Evolutionary conservation across 2,329 filamentous ascomycete genomes (phyloP).

Genomic region (Didymella pinodella): DNA sequence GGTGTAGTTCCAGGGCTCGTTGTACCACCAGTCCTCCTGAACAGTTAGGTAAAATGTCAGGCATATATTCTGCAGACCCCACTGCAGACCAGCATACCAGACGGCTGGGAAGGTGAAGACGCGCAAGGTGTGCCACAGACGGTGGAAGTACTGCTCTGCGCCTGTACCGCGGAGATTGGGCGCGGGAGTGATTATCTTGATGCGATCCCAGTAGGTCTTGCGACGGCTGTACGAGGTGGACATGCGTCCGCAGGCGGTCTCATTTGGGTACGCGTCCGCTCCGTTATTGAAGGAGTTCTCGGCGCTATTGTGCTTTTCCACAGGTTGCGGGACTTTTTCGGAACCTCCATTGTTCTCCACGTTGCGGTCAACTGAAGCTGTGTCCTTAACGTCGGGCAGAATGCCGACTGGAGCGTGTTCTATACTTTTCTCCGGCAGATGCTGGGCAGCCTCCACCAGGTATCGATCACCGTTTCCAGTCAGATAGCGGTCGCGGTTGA

Average conservation of each 20-base stretch:
- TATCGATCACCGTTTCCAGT: slow-evolving; percentile 14
- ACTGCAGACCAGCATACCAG: slow-evolving; percentile 65
- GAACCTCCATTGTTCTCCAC: not conserved
- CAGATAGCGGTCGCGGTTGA: slow-evolving; percentile 27
- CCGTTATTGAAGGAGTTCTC: slow-evolving; percentile 12
- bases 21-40: slow-evolving; percentile 65
- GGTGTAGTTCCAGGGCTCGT: slow-evolving; percentile 63
- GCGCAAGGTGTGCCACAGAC: slow-evolving; percentile 64
- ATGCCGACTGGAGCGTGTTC: slow-evolving; percentile 12
- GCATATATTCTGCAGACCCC: slow-evolving; percentile 68
- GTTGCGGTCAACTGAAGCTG: slow-evolving; percentile 1
- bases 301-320: slow-evolving; percentile 15
- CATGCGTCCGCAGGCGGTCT: slow-evolving; percentile 27
- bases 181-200: slow-evolving; percentile 64
- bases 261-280: slow-evolving; percentile 7
- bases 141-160: slow-evolving; percentile 62
- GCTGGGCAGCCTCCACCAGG: slow-evolving; percentile 19
- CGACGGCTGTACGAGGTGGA: slow-evolving; percentile 23
- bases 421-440: slow-evolving; percentile 14
- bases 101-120: slow-evolving; percentile 66
- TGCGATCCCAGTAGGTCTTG: slow-evolving; percentile 64
- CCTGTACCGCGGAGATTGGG: slow-evolving; percentile 63
- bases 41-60: slow-evolving; percentile 67
- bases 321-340: slow-evolving; percentile 19
- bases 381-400: slow-evolving; percentile 8